These are phyloP conservation scores for Cucurbita maxima DNA, from an alignment of 306 rosid species.

Conservation along the genomic window DNA sequence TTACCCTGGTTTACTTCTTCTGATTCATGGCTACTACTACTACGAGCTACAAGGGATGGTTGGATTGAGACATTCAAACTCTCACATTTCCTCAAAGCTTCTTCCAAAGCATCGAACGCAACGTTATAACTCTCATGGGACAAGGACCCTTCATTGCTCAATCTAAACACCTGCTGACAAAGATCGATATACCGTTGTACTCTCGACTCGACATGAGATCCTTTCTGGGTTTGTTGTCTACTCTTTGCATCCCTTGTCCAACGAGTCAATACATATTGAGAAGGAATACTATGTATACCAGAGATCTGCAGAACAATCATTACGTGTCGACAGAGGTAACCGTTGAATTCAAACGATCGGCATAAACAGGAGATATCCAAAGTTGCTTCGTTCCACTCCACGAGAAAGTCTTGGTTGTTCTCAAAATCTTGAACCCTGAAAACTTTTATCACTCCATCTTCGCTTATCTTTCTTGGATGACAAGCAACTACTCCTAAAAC, in stretches of 20 bases:
- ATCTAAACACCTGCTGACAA: slow-evolving; percentile 20
- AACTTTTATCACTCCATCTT: background rate
- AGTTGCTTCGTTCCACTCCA: slow-evolving; percentile 30
- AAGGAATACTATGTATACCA: slow-evolving; percentile 27
- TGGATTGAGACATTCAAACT: slow-evolving; percentile 13
- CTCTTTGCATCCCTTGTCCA: slow-evolving; percentile 34
- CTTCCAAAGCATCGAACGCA: slow-evolving; percentile 28
- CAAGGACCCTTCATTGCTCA: slow-evolving; percentile 39
- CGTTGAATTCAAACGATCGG: slow-evolving; percentile 28
- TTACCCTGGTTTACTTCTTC: slow-evolving; percentile 19
- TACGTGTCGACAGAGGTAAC: slow-evolving; percentile 37
- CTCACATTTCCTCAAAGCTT: slow-evolving; percentile 30
- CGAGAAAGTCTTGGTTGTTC: slow-evolving; percentile 20
- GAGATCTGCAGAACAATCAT: slow-evolving; percentile 37
- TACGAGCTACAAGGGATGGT: slow-evolving; percentile 8
- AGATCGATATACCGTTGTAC: slow-evolving; percentile 24
- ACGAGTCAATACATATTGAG: slow-evolving; percentile 29
- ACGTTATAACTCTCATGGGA: slow-evolving; percentile 29
- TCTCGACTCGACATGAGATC: slow-evolving; percentile 5
- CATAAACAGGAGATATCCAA: slow-evolving; percentile 28
- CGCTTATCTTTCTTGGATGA: slow-evolving; percentile 31
- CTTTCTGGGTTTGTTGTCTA: slow-evolving; percentile 8
- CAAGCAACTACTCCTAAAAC: slow-evolving; percentile 47
- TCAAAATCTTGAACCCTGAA: slow-evolving; percentile 21
- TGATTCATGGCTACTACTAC: slow-evolving; percentile 8